A percentile compares a stretch with the other conserved stretches of the same genome.
phyloP scores from a whole-genome alignment of 768 basidiomycete species.

The Krasilnikovozyma curviuscula region DNA sequence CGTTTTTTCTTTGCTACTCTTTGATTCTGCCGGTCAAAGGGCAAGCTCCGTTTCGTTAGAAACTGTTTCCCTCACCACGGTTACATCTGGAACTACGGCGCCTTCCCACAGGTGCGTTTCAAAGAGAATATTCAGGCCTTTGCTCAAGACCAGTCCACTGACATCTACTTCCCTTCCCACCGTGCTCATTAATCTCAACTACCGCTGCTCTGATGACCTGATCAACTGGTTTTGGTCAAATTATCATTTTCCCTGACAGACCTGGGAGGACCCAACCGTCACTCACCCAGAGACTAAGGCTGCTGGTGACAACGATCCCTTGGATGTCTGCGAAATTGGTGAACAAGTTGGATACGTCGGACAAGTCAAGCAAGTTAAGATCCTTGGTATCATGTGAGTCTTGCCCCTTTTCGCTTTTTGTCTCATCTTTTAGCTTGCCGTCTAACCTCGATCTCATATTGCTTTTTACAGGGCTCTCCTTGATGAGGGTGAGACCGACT shows the following conservation, averaged over 20 bases:
- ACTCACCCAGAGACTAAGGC: conserved; percentile 94
- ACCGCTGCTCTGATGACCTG: background rate
- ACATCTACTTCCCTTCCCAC: too few species aligned
- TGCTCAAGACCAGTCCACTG: too few species aligned
- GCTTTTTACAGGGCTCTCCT: conserved; percentile 42
- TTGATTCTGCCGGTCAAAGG: conserved; percentile 41
- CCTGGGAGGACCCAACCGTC: conserved; percentile 86
- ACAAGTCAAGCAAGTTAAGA: conserved; percentile 99
- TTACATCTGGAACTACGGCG: conserved; percentile 97
- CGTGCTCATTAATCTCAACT: background rate
- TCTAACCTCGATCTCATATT: background rate
- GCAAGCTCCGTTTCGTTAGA: conserved; percentile 85
- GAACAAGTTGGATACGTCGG: conserved; percentile 94
- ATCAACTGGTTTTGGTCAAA: background rate
- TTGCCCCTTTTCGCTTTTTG: background rate
- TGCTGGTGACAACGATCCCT: conserved; percentile 95
- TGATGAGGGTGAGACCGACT: conserved; percentile 99
- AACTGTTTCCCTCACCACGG: conserved; percentile 99
- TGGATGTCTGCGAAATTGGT: conserved; percentile 98
- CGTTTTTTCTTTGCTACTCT: background rate
- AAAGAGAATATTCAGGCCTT: too few species aligned
- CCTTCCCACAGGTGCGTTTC: conserved; percentile 72
- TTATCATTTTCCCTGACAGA: conserved; percentile 33
- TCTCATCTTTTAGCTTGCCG: background rate
- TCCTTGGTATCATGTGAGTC: conserved; percentile 79